These are phyloP conservation scores for Neopestalotiopsis sp. DNA, from an alignment of 2,329 filamentous ascomycete species.

Conservation along the genomic window DNA sequence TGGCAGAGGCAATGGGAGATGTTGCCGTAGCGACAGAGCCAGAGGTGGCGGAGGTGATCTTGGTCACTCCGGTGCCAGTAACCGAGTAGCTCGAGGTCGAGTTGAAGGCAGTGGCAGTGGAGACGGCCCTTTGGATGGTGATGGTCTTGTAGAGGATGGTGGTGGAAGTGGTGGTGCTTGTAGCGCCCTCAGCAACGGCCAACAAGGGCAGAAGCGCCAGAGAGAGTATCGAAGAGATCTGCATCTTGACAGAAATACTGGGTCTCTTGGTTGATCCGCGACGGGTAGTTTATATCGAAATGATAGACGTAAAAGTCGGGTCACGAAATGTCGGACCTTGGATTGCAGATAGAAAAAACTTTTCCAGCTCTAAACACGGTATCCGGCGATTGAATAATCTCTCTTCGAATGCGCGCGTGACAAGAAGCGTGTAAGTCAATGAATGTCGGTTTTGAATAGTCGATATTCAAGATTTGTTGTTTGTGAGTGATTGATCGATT, in stretches of 20 bases:
- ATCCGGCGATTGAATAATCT: neutral
- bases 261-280: neutral
- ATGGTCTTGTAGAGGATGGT: constrained; percentile 59
- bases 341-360: constrained; percentile 4
- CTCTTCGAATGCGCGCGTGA: constrained; percentile 2
- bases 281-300: neutral
- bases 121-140: constrained; percentile 26
- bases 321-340: neutral
- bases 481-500: neutral
- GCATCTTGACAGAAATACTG: constrained; percentile 39
- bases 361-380: neutral
- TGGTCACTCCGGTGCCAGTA: constrained; percentile 36
- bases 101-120: constrained; percentile 44
- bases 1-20: constrained; percentile 34
- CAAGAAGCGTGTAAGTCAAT: constrained; percentile 12
- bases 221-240: constrained; percentile 49
- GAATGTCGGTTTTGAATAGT: constrained; percentile 18
- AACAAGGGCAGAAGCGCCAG: constrained; percentile 58
- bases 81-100: constrained; percentile 41
- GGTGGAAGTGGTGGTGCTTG: constrained; percentile 54
- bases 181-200: constrained; percentile 49
- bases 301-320: neutral
- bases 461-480: constrained; percentile 17
- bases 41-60: constrained; percentile 31
- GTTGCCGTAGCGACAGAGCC: constrained; percentile 28